Evolutionary conservation across 768 basidiomycete species (phyloP).

Genomic region (Auriscalpium orientale): DNA sequence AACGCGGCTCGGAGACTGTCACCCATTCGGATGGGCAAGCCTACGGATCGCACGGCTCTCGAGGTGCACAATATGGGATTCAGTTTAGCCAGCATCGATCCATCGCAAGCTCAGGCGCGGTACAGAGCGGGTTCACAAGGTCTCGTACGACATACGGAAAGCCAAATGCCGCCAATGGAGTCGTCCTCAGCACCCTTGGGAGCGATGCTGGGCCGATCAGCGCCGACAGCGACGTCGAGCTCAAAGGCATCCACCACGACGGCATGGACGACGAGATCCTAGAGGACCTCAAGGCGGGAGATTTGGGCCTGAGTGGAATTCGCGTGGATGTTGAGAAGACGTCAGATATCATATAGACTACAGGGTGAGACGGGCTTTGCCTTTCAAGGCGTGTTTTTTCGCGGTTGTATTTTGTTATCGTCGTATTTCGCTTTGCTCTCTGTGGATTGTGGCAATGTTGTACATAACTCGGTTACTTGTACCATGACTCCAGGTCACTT

Average conservation of each 20-base stretch:
- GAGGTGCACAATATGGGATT: constrained; percentile 9
- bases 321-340: constrained; percentile 57
- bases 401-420: not conserved
- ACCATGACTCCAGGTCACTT: too few relatives aligned
- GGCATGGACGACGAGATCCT: constrained; percentile 20
- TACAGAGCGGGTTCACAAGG: constrained; percentile 1
- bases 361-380: not conserved
- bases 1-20: constrained; percentile 74
- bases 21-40: constrained; percentile 42
- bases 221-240: constrained; percentile 11
- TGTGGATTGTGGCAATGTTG: too few relatives aligned
- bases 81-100: constrained; percentile 15
- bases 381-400: not conserved
- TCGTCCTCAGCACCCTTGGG: constrained; percentile 11
- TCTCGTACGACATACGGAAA: constrained; percentile 5
- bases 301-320: constrained; percentile 32
- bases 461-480: too few relatives aligned
- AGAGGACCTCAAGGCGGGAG: constrained; percentile 16
- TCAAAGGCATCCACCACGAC: constrained; percentile 18
- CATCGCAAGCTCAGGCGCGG: constrained; percentile 6
- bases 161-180: constrained; percentile 7
- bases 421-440: too few relatives aligned
- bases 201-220: constrained; percentile 7
- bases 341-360: constrained; percentile 38
- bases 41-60: constrained; percentile 9